Base-by-base conservation (phyloP, 768 basidiomycete species). In the Xerocomus potaroensis region DNA sequence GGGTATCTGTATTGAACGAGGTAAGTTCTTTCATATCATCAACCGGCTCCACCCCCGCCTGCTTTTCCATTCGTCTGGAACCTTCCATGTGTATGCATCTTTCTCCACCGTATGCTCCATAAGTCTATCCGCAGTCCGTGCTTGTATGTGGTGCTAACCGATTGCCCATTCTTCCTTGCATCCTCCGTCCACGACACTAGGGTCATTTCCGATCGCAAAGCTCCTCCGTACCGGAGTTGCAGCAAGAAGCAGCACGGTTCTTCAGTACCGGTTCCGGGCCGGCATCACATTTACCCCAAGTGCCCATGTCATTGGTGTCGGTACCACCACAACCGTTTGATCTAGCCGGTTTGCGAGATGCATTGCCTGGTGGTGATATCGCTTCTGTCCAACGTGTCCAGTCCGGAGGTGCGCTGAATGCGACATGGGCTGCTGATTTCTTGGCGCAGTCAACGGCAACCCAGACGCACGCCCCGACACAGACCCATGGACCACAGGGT, bases 171-270 rank as follows among this genome's bases (percentile, higher is more conserved):
- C 14, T 18, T 12, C 21, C n/a, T 21, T 16, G n/a, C 26, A 33
- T 41, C 11, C 31, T 1, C 16, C 14, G 36, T 26, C 42, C n/a
- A 26, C 22, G 35, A 19, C 35, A 16, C 15, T 47, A 88, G 84
- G 62, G 63, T 3, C 54, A 48, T 41, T 88, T 89, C 64, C 80
- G 83, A 41, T 75, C 83, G 9, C 77, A 78, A 41, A 68, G 71
- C 40, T 43, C 64, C 22, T 65, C 67, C 31, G 51, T 69, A 29
- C 63, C 68, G 24, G 70, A 69, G 32, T 64, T 77, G 43, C 77
- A 77, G 49, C 77, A 82, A 62, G 87, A 89, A 58, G 86, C 83
- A 5, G 73, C 82, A 14, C 77, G 70, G 33, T 91, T 91, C 71
- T 88, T 90, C 62, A 70, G 74, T 29, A 47, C 57, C 26, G 52